These are phyloP conservation scores for Lipomyces chichibuensis DNA, from an alignment of 805 yeast genomes.

Conservation along the genomic window DNA sequence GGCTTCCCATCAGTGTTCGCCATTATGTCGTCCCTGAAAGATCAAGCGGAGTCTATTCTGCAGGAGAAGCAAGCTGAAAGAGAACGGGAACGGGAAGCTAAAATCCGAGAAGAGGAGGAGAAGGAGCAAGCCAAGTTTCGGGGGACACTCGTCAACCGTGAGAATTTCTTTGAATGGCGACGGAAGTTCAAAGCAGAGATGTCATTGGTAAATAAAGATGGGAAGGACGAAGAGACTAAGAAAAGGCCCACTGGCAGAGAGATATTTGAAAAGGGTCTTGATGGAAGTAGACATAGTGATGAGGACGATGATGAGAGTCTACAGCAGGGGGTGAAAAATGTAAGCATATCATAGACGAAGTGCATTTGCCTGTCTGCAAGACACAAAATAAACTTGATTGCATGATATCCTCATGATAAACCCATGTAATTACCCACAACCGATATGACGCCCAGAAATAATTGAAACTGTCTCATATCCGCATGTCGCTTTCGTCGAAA, in stretches of 20 bases:
- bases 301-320: slow-evolving; percentile 46
- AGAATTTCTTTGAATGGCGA: slow-evolving; percentile 77
- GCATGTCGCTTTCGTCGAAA: slow-evolving; percentile 22
- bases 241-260: slow-evolving; percentile 82
- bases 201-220: slow-evolving; percentile 54
- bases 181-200: slow-evolving; percentile 64
- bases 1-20: slow-evolving; percentile 95
- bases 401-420: background rate
- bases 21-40: slow-evolving; percentile 74
- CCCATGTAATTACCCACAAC: background rate
- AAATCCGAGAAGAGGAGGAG: slow-evolving; percentile 65
- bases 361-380: background rate
- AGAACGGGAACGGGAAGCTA: slow-evolving; percentile 63
- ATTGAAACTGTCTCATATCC: background rate
- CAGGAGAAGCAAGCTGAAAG: slow-evolving; percentile 56
- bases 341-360: slow-evolving; percentile 7
- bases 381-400: background rate
- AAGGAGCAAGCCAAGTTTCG: slow-evolving; percentile 86
- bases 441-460: background rate
- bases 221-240: slow-evolving; percentile 39
- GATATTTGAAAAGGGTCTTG: slow-evolving; percentile 88
- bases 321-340: slow-evolving; percentile 3
- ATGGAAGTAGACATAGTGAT: slow-evolving; percentile 64
- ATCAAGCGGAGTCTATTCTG: slow-evolving; percentile 72
- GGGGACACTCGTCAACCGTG: slow-evolving; percentile 87